A percentile compares a stretch with the other conserved stretches of the same genome.
Evolutionary conservation across 108 stramenopile genomes (phyloP).

Genomic region (Hondaea fermentalgiana): DNA sequence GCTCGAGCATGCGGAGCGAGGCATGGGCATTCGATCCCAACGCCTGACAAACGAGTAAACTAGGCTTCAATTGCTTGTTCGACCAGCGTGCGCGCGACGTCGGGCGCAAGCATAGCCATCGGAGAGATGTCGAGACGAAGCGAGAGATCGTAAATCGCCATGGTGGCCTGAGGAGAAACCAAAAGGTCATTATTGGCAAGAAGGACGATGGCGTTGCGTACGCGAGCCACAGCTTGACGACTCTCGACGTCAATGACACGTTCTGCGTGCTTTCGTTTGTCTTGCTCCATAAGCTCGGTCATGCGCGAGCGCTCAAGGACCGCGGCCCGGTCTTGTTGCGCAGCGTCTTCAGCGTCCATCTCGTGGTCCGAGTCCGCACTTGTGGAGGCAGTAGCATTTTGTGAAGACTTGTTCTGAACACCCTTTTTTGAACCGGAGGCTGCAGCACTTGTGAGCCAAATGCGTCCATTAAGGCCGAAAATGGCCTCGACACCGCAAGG

Average conservation of each 20-base stretch:
- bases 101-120: neutral
- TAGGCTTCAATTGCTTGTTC: neutral
- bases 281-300: neutral
- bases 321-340: neutral
- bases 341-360: neutral
- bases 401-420: neutral
- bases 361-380: neutral
- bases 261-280: neutral
- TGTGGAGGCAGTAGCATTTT: neutral
- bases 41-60: too few relatives aligned
- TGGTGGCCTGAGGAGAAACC: neutral
- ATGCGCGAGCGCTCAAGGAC: neutral
- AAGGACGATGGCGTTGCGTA: neutral
- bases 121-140: neutral
- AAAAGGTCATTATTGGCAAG: neutral
- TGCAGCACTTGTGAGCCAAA: constrained; percentile 11
- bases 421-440: neutral
- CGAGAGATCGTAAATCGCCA: neutral
- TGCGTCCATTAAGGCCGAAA: constrained; percentile 6
- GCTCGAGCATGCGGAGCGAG: too few relatives aligned
- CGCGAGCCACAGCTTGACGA: neutral
- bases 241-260: neutral
- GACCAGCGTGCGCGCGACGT: neutral
- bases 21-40: too few relatives aligned
- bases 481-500: constrained; percentile 21